Percentiles rank a stretch among this genome's conserved stretches.
Evolutionary conservation across 2,329 filamentous ascomycete species (phyloP).

Genomic region (Ophiostoma triangulosporum): DNA sequence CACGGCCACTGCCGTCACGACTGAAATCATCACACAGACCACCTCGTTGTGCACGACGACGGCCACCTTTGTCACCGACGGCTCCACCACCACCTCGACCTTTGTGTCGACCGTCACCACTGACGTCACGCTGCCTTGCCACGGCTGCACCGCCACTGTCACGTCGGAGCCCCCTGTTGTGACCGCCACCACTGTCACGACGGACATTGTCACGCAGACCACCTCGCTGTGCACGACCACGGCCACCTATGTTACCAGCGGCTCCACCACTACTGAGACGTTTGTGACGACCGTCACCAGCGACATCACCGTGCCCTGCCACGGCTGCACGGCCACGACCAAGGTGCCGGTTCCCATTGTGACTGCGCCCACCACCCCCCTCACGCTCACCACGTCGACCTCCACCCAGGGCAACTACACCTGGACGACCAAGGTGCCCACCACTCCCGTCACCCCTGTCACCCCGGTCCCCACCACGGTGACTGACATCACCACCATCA

Average conservation of each 20-base stretch:
- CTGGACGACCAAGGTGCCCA: not conserved
- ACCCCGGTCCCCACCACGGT: not conserved
- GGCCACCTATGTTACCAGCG: not conserved
- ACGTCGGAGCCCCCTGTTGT: not conserved
- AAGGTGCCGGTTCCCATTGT: not conserved
- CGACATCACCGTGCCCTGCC: not conserved
- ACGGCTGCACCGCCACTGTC: conserved; percentile 4
- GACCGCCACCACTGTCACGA: not conserved
- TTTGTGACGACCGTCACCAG: not conserved
- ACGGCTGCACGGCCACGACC: not conserved
- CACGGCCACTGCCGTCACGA: not conserved
- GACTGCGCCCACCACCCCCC: not conserved
- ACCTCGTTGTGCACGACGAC: not conserved
- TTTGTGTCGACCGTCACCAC: conserved; percentile 1
- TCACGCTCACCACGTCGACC: not conserved
- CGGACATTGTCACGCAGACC: not conserved
- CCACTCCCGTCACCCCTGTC: not conserved
- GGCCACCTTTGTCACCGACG: not conserved
- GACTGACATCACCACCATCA: conserved; percentile 2
- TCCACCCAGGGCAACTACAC: conserved; percentile 1
- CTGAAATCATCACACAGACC: not conserved
- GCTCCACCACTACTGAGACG: not conserved
- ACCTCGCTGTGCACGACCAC: not conserved
- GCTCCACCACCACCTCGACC: not conserved
- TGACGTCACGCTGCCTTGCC: conserved; percentile 1